Evolutionary conservation across 768 basidiomycete species (phyloP).

Genomic region (Brasilioporus rufonigricans): DNA sequence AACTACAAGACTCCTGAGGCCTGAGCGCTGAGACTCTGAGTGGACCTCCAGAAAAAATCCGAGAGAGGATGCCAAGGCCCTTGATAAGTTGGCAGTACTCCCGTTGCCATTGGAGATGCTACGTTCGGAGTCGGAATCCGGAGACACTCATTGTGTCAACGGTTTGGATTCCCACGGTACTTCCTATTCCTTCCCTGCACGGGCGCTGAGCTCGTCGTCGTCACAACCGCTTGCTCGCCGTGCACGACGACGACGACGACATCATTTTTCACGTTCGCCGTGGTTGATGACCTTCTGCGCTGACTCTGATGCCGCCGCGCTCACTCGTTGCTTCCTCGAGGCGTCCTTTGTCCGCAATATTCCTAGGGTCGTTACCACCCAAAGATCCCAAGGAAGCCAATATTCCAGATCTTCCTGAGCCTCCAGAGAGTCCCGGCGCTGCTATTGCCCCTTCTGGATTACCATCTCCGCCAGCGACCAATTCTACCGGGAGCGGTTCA

Average conservation of each 20-base stretch:
- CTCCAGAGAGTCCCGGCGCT: slow-evolving; percentile 56
- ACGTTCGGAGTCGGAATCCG: slow-evolving; percentile 23
- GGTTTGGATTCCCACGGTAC: slow-evolving; percentile 26
- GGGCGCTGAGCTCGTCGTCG: slow-evolving; percentile 21
- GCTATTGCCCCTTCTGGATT: slow-evolving; percentile 63
- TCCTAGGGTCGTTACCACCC: slow-evolving; percentile 46
- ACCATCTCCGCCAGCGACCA: slow-evolving; percentile 82
- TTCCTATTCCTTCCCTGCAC: slow-evolving; percentile 9
- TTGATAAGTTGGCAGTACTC: neutral
- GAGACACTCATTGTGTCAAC: neutral
- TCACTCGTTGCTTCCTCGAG: slow-evolving; percentile 39
- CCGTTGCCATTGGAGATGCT: no score
- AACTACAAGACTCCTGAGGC: no score
- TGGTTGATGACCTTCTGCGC: slow-evolving; percentile 29
- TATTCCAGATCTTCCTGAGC: slow-evolving; percentile 69
- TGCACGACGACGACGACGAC: slow-evolving; percentile 23
- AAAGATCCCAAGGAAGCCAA: slow-evolving; percentile 36
- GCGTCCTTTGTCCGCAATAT: slow-evolving; percentile 63
- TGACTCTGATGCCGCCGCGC: slow-evolving; percentile 49
- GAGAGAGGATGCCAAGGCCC: neutral
- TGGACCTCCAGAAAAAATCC: no score
- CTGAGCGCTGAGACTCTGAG: neutral
- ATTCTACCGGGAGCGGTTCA: slow-evolving; percentile 81
- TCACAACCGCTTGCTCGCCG: slow-evolving; percentile 26
- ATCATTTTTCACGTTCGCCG: slow-evolving; percentile 10